phyloP scores from a whole-genome alignment of 2,329 filamentous ascomycete species.

The Xylaria polymorpha region DNA sequence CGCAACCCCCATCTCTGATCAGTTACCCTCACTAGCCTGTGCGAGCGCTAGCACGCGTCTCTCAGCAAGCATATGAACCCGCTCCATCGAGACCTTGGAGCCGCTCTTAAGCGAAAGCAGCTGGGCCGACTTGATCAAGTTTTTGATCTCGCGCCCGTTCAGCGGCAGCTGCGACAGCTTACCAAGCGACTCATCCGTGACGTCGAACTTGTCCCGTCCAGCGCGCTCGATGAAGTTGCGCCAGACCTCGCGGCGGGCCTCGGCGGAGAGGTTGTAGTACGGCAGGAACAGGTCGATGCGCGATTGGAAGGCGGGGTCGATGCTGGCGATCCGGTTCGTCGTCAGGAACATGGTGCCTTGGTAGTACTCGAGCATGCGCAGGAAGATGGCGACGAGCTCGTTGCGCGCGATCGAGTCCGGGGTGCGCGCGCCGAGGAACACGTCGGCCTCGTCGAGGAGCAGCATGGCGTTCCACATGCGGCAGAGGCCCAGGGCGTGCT shows the following conservation, averaged over 20 bases:
- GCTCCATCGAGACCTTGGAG: constrained; percentile 47
- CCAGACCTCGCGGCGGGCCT: constrained; percentile 52
- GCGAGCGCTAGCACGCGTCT: constrained; percentile 46
- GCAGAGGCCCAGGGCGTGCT: constrained; percentile 53
- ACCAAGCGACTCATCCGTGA: constrained; percentile 49
- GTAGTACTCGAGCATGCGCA: constrained; percentile 49
- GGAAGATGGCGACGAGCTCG: constrained; percentile 51
- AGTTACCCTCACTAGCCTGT: constrained; percentile 19
- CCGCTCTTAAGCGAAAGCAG: constrained; percentile 51
- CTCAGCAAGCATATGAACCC: constrained; percentile 50
- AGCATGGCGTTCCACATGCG: constrained; percentile 57
- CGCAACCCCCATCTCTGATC: too few relatives aligned
- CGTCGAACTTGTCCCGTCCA: constrained; percentile 48
- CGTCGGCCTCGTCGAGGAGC: constrained; percentile 57
- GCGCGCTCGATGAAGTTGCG: constrained; percentile 51
- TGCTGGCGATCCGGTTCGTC: constrained; percentile 52
- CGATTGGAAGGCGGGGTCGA: constrained; percentile 54
- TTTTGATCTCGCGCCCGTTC: constrained; percentile 65
- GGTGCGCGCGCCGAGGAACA: constrained; percentile 55
- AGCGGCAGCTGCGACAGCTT: constrained; percentile 55
- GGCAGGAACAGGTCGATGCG: constrained; percentile 52
- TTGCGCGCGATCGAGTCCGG: constrained; percentile 53
- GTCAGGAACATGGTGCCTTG: constrained; percentile 54
- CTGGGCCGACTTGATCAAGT: constrained; percentile 56
- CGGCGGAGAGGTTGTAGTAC: constrained; percentile 48